Conservation (phyloP, 1,284 basidiomycete species). For the Puccinia triticina region DNA sequence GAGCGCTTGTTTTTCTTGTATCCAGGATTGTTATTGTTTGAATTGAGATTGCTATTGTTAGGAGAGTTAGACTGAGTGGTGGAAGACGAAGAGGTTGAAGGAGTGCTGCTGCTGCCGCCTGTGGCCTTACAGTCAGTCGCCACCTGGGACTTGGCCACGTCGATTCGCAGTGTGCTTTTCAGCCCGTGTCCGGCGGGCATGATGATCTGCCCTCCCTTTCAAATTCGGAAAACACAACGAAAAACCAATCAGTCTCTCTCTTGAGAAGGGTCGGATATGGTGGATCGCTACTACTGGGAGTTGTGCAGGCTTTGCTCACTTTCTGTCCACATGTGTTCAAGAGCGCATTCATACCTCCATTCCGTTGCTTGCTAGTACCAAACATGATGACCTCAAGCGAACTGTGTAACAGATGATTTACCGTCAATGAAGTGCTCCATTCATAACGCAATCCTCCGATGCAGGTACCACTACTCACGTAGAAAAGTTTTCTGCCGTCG, state of each 20-base stretch:
- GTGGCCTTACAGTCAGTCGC: too few relatives aligned
- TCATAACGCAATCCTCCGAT: too few relatives aligned
- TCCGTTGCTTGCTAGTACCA: background rate
- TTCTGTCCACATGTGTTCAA: background rate
- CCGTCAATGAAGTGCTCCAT: too few relatives aligned
- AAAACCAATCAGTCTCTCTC: background rate
- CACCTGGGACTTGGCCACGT: background rate
- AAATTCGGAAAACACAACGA: too few relatives aligned
- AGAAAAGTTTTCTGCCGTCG: background rate
- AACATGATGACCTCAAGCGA: background rate
- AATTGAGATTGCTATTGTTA: too few relatives aligned
- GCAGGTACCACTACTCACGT: background rate
- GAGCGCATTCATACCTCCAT: background rate
- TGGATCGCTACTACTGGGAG: background rate
- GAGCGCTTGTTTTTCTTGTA: too few relatives aligned
- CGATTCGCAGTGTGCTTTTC: background rate
- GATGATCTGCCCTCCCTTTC: constrained; percentile 1
- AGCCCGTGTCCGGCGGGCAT: background rate
- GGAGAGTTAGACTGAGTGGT: too few relatives aligned
- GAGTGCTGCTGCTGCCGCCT: background rate
- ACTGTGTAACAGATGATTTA: background rate
- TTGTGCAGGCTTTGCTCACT: background rate
- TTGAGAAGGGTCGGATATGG: background rate
- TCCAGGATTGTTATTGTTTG: too few relatives aligned
- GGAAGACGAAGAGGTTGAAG: too few relatives aligned